phyloP scores from a whole-genome alignment of 192 early-diverging fungal species.

The Polychytrium aggregatum region DNA sequence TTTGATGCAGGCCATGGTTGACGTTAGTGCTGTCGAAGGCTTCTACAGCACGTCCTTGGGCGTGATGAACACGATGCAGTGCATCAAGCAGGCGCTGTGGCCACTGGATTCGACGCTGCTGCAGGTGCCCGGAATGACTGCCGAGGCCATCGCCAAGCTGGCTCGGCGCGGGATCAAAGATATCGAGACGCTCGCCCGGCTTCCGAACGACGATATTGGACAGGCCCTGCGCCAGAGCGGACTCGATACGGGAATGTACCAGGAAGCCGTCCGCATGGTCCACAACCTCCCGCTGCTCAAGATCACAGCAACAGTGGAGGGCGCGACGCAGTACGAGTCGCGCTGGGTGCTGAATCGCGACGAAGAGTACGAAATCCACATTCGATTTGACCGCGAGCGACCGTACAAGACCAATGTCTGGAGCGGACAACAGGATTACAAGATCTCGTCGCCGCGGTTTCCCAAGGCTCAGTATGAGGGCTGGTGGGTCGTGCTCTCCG shows the following conservation, averaged over 20 bases:
- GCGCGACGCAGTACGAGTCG: conserved; percentile 16
- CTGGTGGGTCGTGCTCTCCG: conserved; percentile 84
- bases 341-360: conserved; percentile 27
- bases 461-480: conserved; percentile 88
- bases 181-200: conserved; percentile 7
- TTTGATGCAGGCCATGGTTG: conserved; percentile 88
- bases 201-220: conserved; percentile 6
- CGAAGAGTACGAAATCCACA: conserved; percentile 25
- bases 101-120: conserved; percentile 60
- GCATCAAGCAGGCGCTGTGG: conserved; percentile 86
- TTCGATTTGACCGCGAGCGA: conserved; percentile 13
- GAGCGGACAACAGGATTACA: conserved; percentile 6
- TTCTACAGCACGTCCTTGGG: conserved; percentile 51
- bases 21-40: conserved; percentile 62
- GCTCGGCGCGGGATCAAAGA: neutral
- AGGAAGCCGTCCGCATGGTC: conserved; percentile 19
- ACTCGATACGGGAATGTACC: conserved; percentile 5
- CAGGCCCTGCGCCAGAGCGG: conserved; percentile 3
- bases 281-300: conserved; percentile 19
- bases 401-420: neutral
- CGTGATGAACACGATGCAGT: conserved; percentile 77
- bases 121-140: conserved; percentile 44
- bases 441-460: conserved; percentile 73
- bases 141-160: conserved; percentile 10
- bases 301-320: conserved; percentile 9